Evolutionary conservation across 805 yeast species (phyloP).

Genomic region (Yarrowia osloensis): DNA sequence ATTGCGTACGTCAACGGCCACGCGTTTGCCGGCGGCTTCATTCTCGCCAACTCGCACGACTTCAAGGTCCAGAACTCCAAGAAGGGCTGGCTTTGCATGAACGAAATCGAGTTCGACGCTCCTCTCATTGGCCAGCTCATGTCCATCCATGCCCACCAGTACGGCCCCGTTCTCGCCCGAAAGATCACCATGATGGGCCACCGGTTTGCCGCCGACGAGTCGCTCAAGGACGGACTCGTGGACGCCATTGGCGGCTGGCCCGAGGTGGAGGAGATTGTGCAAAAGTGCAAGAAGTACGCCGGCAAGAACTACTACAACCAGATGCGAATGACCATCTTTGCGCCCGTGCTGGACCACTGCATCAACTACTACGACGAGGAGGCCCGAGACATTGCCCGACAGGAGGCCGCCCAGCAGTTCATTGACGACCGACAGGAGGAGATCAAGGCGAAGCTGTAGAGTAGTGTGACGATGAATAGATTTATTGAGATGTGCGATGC

Average conservation of each 20-base stretch:
- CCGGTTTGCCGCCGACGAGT: conserved; percentile 41
- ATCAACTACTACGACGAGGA: conserved; percentile 22
- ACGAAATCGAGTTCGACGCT: conserved; percentile 46
- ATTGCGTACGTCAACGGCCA: conserved; percentile 47
- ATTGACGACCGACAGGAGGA: conserved; percentile 7
- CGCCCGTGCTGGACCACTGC: conserved; percentile 27
- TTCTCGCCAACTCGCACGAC: conserved; percentile 45
- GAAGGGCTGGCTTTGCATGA: conserved; percentile 46
- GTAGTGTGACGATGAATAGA: no score
- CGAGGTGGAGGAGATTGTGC: conserved; percentile 42
- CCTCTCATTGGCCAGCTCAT: conserved; percentile 44
- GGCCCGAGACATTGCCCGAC: conserved; percentile 11
- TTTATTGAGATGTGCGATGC: no score
- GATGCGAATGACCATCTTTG: conserved; percentile 26
- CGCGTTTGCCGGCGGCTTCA: conserved; percentile 48
- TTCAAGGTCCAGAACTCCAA: conserved; percentile 46
- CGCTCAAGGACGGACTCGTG: conserved; percentile 39
- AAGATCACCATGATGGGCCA: conserved; percentile 43
- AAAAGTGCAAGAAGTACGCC: conserved; percentile 31
- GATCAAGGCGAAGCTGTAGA: conserved; percentile 22
- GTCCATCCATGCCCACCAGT: conserved; percentile 42
- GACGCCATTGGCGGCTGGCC: conserved; percentile 43
- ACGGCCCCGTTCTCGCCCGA: conserved; percentile 40
- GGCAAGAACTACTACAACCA: conserved; percentile 28
- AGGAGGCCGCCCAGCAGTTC: conserved; percentile 29